Evolutionary conservation across 169 alveolate genomes (phyloP), one percentile per base, ranked within the genome.

Genomic region (Cryptosporidium ubiquitum): DNA sequence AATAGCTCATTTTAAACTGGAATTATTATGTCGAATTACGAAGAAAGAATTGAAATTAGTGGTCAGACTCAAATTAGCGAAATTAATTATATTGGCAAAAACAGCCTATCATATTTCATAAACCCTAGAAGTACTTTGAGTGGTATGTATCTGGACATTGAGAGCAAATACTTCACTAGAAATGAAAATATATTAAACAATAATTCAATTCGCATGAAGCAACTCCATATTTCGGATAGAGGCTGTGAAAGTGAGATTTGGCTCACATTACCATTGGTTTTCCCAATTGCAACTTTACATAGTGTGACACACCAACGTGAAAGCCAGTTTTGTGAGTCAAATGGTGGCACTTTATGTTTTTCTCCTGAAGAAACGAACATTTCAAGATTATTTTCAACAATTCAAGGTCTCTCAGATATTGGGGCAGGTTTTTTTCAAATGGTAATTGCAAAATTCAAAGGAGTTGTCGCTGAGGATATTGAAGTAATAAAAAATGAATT

Each of bases 381-480:
- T 14, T 42, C 89, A 0, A 58, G 89, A 16, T 23, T 79, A 33
- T 79, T 79, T 79, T 79, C 89, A 58, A 31, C 79, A 4, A 79
- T 79, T 26, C 89, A 79, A 26, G 89, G 89, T 14, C 40, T 79
- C 23, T 37, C 89, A 37, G 89, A 79, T 79, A 61, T 79, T 40
- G 89, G 89, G 35, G 89, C 89, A 26, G 55, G 75, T 42, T 79
- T 79, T 49, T 79, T 79, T 31, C 89, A 79, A 23, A 42, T 79
- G 20, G 75, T 58, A 6, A 61, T 79, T 40, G 89, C 89, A 61
- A 79, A 79, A 79, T 16, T 79, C 18, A 47, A 39, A 9, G 68
- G 68, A 23, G 74, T 79, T 18, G 61, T 37, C 20, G n/a, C 55
- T 55, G 75, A 61, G 6, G 33, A 79, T 33, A 26, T 60, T 26